Conservation (phyloP, 192 early-diverging fungal genomes). For the Pilobolus umbonatus region DNA sequence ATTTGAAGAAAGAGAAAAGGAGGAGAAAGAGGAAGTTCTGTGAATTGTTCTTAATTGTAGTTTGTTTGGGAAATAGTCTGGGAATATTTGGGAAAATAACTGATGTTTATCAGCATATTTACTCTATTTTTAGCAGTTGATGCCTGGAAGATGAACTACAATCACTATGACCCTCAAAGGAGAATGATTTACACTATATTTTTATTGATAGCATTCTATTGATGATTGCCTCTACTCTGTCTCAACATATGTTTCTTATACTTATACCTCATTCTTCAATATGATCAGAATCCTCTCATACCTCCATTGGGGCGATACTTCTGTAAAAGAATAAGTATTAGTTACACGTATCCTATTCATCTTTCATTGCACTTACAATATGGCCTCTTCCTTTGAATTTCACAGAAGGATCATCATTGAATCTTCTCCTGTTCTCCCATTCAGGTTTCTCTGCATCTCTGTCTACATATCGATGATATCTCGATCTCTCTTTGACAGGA, state of each 20-base stretch:
- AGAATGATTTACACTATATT: too few species aligned
- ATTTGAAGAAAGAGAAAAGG: not conserved
- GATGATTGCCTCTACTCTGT: too few species aligned
- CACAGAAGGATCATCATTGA: slow-evolving; percentile 35
- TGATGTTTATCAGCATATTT: too few species aligned
- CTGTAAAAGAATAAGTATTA: not conserved
- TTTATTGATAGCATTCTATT: too few species aligned
- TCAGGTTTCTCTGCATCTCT: slow-evolving; percentile 22
- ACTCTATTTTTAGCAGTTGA: too few species aligned
- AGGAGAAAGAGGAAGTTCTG: not conserved
- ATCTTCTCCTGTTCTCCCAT: slow-evolving; percentile 24
- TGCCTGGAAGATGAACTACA: too few species aligned
- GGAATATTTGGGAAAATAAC: too few species aligned
- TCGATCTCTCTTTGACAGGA: not conserved
- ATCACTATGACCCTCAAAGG: too few species aligned
- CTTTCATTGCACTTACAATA: slow-evolving; percentile 32
- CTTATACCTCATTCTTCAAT: too few species aligned
- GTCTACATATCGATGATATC: slow-evolving; percentile 6
- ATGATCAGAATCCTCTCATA: slow-evolving; percentile 9
- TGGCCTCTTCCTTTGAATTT: slow-evolving; percentile 52
- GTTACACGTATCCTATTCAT: not conserved
- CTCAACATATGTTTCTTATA: too few species aligned
- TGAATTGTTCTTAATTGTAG: too few species aligned
- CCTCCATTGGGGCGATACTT: slow-evolving; percentile 17
- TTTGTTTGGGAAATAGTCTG: too few species aligned